Evolutionary conservation across 129 eudicot species (phyloP).

Genomic region (Deinandra increscens): DNA sequence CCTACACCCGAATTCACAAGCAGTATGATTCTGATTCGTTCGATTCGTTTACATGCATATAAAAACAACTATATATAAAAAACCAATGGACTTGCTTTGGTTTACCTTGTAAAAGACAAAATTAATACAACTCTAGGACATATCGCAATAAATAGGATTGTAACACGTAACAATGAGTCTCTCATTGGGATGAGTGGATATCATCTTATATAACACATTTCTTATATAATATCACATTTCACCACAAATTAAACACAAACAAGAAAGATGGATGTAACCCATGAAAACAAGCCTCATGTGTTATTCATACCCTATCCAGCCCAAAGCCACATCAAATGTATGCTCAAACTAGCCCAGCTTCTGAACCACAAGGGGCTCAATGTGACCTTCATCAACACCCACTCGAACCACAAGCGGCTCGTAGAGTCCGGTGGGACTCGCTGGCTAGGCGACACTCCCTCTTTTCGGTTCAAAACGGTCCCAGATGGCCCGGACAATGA

Average conservation of each 20-base stretch:
- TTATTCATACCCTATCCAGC: slow-evolving; percentile 60
- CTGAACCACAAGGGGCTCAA: slow-evolving; percentile 50
- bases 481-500: slow-evolving; percentile 33
- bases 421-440: slow-evolving; percentile 4
- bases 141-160: too few relatives aligned
- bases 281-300: slow-evolving; percentile 43
- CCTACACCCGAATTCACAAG: too few relatives aligned
- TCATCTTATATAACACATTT: background rate
- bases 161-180: too few relatives aligned
- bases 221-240: background rate
- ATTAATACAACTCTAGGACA: too few relatives aligned
- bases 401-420: slow-evolving; percentile 36
- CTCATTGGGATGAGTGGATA: too few relatives aligned
- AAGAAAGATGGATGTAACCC: slow-evolving; percentile 4
- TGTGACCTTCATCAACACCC: slow-evolving; percentile 50
- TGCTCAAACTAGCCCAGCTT: slow-evolving; percentile 62
- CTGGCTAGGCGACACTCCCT: slow-evolving; percentile 6
- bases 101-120: too few relatives aligned
- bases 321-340: slow-evolving; percentile 73
- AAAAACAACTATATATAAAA: too few relatives aligned
- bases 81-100: too few relatives aligned
- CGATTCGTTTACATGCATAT: too few relatives aligned
- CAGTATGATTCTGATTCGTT: too few relatives aligned
- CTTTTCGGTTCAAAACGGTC: slow-evolving; percentile 42
- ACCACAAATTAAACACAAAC: background rate